phyloP scores from a whole-genome alignment of 768 basidiomycete genomes.

The Hemileccinum impolitum region DNA sequence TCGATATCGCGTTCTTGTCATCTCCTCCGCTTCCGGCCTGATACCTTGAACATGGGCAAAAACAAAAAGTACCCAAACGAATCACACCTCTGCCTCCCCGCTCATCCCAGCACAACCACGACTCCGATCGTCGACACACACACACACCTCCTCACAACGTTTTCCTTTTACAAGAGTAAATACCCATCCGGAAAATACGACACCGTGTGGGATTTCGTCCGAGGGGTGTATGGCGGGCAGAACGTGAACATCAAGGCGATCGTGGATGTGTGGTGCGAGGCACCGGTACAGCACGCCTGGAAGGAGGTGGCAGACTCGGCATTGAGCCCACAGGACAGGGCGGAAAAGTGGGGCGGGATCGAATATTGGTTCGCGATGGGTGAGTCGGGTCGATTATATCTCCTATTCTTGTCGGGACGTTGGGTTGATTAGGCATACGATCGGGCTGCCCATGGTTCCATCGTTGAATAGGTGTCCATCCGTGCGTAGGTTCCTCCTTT shows the following conservation, averaged over 20 bases:
- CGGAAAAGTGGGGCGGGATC: conserved; percentile 58
- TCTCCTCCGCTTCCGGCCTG: too few relatives aligned
- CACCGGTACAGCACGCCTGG: conserved; percentile 61
- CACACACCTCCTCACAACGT: conserved; percentile 79
- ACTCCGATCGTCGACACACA: conserved; percentile 75
- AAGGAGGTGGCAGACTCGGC: conserved; percentile 73
- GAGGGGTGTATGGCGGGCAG: conserved; percentile 53
- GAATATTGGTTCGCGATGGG: conserved; percentile 86
- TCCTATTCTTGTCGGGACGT: too few relatives aligned
- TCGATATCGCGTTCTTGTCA: too few relatives aligned
- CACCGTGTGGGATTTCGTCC: conserved; percentile 67
- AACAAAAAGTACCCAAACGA: conserved; percentile 36
- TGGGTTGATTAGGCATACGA: too few relatives aligned
- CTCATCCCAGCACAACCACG: conserved; percentile 16
- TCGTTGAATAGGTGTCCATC: conserved; percentile 52
- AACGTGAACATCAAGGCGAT: conserved; percentile 63
- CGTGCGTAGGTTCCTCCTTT: conserved; percentile 41
- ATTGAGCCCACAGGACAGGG: conserved; percentile 44
- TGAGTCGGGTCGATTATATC: conserved; percentile 22
- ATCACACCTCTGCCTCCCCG: conserved; percentile 33
- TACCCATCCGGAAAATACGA: conserved; percentile 56
- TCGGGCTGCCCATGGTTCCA: neutral
- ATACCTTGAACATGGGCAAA: conserved; percentile 34
- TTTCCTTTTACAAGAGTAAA: conserved; percentile 52
- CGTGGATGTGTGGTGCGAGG: conserved; percentile 90